Evolutionary conservation across 805 yeast genomes (phyloP).

Genomic region (Yamadazyma insecticola): DNA sequence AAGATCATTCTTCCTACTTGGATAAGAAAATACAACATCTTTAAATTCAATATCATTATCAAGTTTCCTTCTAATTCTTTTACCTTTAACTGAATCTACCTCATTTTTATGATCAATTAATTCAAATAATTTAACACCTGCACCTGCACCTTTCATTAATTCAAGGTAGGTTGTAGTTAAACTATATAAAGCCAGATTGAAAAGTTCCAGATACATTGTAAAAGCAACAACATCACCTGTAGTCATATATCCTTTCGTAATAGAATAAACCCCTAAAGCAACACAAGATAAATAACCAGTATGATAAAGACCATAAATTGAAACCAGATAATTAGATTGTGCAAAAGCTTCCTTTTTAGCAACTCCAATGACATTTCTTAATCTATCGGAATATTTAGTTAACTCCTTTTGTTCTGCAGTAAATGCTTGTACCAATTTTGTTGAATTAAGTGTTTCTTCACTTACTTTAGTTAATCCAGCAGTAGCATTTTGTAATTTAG

Average conservation of each 20-base stretch:
- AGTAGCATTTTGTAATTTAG: slow-evolving; percentile 39
- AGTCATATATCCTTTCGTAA: slow-evolving; percentile 40
- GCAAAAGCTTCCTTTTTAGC: slow-evolving; percentile 43
- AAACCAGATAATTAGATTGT: slow-evolving; percentile 40
- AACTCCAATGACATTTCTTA: slow-evolving; percentile 37
- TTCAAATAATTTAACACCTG: slow-evolving; percentile 40
- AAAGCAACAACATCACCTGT: slow-evolving; percentile 45
- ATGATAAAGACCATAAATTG: slow-evolving; percentile 39
- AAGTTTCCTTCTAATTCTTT: slow-evolving; percentile 8
- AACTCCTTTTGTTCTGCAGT: slow-evolving; percentile 41
- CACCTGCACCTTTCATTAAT: slow-evolving; percentile 45
- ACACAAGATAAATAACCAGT: slow-evolving; percentile 40
- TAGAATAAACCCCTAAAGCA: slow-evolving; percentile 39
- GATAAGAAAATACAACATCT: slow-evolving; percentile 39
- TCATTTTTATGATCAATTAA: slow-evolving; percentile 34
- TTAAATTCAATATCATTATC: slow-evolving; percentile 34
- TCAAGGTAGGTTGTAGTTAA: slow-evolving; percentile 44
- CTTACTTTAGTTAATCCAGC: slow-evolving; percentile 41
- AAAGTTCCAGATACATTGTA: slow-evolving; percentile 42
- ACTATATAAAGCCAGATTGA: slow-evolving; percentile 40
- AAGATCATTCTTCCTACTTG: slow-evolving; percentile 31
- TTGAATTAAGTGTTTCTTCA: slow-evolving; percentile 41
- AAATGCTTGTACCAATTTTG: slow-evolving; percentile 40
- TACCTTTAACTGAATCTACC: slow-evolving; percentile 34
- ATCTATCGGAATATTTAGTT: slow-evolving; percentile 32